phyloP scores from a whole-genome alignment of 2,329 filamentous ascomycete species.

The Botrytis pseudocinerea region DNA sequence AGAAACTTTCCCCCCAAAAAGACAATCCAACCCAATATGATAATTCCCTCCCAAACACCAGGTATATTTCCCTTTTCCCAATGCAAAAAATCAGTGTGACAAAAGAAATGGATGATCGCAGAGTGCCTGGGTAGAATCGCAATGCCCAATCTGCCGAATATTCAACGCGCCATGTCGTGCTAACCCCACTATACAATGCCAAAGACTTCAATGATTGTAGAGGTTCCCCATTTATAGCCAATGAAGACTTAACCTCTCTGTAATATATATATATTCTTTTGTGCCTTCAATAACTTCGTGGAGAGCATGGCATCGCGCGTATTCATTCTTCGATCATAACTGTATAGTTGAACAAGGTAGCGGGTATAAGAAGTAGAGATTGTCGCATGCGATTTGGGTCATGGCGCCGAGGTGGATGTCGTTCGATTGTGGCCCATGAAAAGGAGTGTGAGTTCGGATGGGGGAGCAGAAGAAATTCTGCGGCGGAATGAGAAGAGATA shows the following conservation, averaged over 20 bases:
- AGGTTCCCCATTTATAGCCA: constrained; percentile 24
- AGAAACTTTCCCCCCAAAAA: constrained; percentile 21
- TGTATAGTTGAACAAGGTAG: constrained; percentile 28
- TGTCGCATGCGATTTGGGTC: constrained; percentile 22
- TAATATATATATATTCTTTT: constrained; percentile 31
- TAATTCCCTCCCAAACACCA: constrained; percentile 36
- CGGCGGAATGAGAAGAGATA: constrained; percentile 41
- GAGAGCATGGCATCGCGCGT: constrained; percentile 36
- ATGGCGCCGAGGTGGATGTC: constrained; percentile 36
- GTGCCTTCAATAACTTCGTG: constrained; percentile 41
- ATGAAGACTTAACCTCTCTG: constrained; percentile 11
- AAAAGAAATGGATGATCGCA: constrained; percentile 25
- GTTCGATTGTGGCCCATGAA: constrained; percentile 39
- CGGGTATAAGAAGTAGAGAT: constrained; percentile 21
- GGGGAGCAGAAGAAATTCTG: constrained; percentile 37
- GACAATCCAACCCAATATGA: constrained; percentile 21
- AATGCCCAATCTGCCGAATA: constrained; percentile 33
- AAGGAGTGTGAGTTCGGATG: constrained; percentile 40
- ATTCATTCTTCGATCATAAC: constrained; percentile 31
- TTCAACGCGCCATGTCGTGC: constrained; percentile 37
- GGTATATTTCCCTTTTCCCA: constrained; percentile 40
- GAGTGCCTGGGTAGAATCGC: constrained; percentile 29
- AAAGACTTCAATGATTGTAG: constrained; percentile 33
- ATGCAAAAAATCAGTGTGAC: constrained; percentile 32
- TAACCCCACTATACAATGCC: constrained; percentile 38